These are phyloP conservation scores for Colletotrichum lupini DNA, from an alignment of 2,329 filamentous ascomycete species.

Conservation along the genomic window DNA sequence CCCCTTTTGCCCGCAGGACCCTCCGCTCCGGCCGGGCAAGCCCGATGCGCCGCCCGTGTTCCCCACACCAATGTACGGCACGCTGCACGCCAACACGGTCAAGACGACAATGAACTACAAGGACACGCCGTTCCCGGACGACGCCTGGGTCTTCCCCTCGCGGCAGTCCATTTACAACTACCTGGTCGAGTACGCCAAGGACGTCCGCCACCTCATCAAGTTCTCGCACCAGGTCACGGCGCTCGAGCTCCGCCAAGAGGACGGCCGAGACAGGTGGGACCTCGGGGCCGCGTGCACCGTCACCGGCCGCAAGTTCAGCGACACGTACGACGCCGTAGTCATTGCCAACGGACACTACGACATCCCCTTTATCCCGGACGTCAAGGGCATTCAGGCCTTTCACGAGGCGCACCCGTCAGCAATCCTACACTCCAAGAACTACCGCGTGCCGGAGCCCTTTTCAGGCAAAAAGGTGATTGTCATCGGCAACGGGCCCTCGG, in stretches of 20 bases:
- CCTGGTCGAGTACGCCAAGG: constrained; percentile 76
- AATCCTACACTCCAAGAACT: constrained; percentile 84
- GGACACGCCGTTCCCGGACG: constrained; percentile 72
- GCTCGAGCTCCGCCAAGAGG: constrained; percentile 51
- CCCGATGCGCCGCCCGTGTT: constrained; percentile 66
- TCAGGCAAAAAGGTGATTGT: constrained; percentile 80
- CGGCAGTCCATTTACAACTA: constrained; percentile 79
- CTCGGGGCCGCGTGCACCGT: constrained; percentile 65
- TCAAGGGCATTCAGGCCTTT: constrained; percentile 70
- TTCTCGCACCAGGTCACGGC: constrained; percentile 79
- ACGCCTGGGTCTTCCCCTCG: constrained; percentile 78
- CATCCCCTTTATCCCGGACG: constrained; percentile 73
- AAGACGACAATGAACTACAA: constrained; percentile 83
- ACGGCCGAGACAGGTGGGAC: constrained; percentile 66
- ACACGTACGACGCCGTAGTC: constrained; percentile 78
- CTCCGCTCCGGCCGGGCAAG: constrained; percentile 63
- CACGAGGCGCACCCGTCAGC: constrained; percentile 66
- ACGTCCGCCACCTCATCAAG: constrained; percentile 73
- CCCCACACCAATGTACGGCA: constrained; percentile 85
- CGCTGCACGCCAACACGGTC: constrained; percentile 88
- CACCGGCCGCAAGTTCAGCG: constrained; percentile 50
- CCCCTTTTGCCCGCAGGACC: constrained; percentile 70
- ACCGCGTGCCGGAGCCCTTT: constrained; percentile 74
- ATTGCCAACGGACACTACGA: constrained; percentile 82
- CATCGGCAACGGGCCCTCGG: constrained; percentile 86